phyloP scores from a whole-genome alignment of 1,139 yeast species.

The Magnusiomyces ingens region DNA sequence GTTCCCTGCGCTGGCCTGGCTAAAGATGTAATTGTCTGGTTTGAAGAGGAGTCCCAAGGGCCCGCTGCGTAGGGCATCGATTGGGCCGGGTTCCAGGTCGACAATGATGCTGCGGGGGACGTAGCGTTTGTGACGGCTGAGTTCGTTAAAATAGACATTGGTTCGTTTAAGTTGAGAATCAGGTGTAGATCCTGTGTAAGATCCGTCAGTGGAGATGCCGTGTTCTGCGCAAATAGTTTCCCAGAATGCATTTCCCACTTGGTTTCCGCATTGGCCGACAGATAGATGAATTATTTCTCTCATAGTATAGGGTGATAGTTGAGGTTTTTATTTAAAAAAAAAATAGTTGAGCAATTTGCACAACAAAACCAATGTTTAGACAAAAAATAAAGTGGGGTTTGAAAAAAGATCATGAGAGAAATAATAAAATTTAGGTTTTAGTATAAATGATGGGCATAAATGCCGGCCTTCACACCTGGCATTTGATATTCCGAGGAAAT shows the following conservation, averaged over 20 bases:
- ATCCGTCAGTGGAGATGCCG: conserved; percentile 74
- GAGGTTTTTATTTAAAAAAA: no score
- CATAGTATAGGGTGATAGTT: no score
- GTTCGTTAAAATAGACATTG: conserved; percentile 73
- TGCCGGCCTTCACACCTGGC: no score
- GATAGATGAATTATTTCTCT: conserved; percentile 58
- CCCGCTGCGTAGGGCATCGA: conserved; percentile 52
- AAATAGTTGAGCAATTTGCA: no score
- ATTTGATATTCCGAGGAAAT: no score
- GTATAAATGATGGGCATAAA: no score
- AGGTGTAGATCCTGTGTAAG: conserved; percentile 31
- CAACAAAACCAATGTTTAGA: no score
- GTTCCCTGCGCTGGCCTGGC: conserved; percentile 75
- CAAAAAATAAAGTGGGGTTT: no score
- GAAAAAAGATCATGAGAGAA: no score
- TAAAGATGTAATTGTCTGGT: conserved; percentile 75
- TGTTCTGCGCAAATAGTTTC: conserved; percentile 81
- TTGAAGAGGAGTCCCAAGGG: conserved; percentile 64
- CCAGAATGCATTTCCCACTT: conserved; percentile 92
- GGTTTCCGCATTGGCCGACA: conserved; percentile 93
- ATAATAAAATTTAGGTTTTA: no score
- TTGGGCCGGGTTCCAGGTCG: conserved; percentile 88
- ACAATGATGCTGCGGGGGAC: conserved; percentile 83
- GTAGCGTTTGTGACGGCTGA: conserved; percentile 60
- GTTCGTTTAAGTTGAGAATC: conserved; percentile 57